Percentiles rank a stretch among this genome's conserved stretches.
Conservation (phyloP, 1,139 yeast genomes). For the Taiozyma sp. region DNA sequence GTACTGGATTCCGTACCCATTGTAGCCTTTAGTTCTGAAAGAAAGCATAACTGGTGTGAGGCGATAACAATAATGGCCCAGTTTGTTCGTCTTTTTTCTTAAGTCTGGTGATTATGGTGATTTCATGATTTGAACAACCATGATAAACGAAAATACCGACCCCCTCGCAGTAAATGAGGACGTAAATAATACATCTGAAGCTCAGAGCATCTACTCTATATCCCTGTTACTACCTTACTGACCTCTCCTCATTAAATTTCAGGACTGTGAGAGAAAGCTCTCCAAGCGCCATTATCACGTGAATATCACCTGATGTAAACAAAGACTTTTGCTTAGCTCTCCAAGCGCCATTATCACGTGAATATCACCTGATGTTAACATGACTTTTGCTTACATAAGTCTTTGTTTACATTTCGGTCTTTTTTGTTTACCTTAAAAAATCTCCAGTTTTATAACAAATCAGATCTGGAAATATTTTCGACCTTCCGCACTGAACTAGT, state of each 20-base stretch:
- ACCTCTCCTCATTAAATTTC: neutral
- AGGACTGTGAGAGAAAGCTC: neutral
- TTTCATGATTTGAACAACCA: neutral
- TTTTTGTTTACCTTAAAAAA: neutral
- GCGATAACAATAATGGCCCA: neutral
- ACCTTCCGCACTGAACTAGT: neutral
- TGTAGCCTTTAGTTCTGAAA: slow-evolving; percentile 74
- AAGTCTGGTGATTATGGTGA: neutral
- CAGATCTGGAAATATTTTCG: neutral
- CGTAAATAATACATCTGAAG: neutral
- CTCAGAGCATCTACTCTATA: no score
- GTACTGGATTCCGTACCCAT: slow-evolving; percentile 85
- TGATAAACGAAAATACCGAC: neutral
- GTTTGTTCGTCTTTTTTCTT: neutral
- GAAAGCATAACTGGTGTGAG: slow-evolving; percentile 50
- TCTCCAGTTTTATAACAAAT: neutral
- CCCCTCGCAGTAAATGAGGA: neutral
- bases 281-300: neutral
- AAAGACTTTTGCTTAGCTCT: no score
- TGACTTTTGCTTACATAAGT: neutral
- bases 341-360: no score
- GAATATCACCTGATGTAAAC: neutral
- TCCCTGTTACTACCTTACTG: neutral
- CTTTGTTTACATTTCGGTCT: neutral
- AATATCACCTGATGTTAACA: neutral